Percentiles rank a stretch among this genome's conserved stretches.
Evolutionary conservation across 2,329 filamentous ascomycete species (phyloP).

Genomic region (Aureobasidium musti): DNA sequence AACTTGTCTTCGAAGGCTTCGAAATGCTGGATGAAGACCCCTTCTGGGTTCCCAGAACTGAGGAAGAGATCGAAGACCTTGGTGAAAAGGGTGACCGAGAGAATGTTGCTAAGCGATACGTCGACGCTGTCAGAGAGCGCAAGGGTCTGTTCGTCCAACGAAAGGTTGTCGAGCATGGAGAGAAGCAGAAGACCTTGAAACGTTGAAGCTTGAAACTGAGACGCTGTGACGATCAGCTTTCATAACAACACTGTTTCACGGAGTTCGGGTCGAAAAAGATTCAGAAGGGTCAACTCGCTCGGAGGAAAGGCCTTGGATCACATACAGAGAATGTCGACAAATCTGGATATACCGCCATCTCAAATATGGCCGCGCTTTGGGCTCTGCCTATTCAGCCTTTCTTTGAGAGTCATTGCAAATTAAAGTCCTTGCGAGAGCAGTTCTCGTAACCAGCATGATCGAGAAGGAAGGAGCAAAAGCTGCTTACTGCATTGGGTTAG

Average conservation of each 20-base stretch:
- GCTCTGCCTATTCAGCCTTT: neutral
- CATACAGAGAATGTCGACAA: too few species aligned
- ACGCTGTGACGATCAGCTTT: too few species aligned
- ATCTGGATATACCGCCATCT: too few species aligned
- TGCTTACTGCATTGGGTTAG: conserved; percentile 6
- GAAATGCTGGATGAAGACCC: conserved; percentile 94
- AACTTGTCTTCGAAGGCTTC: conserved; percentile 90
- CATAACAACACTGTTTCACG: too few species aligned
- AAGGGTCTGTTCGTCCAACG: conserved; percentile 85
- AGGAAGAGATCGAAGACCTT: conserved; percentile 94
- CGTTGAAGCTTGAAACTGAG: conserved; percentile 40
- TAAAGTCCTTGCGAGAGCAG: neutral
- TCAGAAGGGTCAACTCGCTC: too few species aligned
- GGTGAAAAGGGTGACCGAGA: conserved; percentile 91
- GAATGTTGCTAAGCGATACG: conserved; percentile 94
- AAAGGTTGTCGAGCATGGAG: conserved; percentile 73
- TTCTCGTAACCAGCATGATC: neutral
- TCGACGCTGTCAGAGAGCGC: conserved; percentile 80
- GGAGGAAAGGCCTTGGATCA: too few species aligned
- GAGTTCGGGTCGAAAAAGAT: too few species aligned
- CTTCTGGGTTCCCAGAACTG: conserved; percentile 95
- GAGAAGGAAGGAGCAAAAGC: conserved; percentile 1
- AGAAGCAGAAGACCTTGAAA: conserved; percentile 83
- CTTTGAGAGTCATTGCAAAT: neutral
- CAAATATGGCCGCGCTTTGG: too few species aligned